Evolutionary conservation across 2,329 filamentous ascomycete genomes (phyloP).

Genomic region (Xylaria sp.): DNA sequence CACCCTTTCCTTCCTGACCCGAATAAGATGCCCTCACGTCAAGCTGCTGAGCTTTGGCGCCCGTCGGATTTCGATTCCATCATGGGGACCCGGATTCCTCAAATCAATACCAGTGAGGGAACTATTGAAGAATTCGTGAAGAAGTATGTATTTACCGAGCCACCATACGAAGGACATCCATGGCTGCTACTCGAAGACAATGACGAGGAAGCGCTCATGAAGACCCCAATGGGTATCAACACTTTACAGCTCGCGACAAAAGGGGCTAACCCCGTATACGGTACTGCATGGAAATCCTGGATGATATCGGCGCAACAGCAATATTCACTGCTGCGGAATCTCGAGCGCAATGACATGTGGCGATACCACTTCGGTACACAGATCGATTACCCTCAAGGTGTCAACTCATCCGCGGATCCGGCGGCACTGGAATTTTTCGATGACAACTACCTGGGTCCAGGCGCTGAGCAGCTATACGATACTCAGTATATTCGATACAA

Average conservation of each 20-base stretch:
- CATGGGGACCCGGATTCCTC: constrained; percentile 19
- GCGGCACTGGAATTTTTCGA: constrained; percentile 15
- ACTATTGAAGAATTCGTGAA: constrained; percentile 20
- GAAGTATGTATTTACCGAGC: constrained; percentile 28
- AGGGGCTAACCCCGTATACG: constrained; percentile 28
- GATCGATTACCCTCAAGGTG: constrained; percentile 22
- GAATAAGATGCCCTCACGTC: constrained; percentile 24
- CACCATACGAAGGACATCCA: constrained; percentile 41
- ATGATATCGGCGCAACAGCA: constrained; percentile 45
- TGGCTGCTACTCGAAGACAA: constrained; percentile 42
- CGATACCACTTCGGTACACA: constrained; percentile 44
- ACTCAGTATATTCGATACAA: constrained; percentile 47
- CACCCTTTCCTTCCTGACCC: constrained; percentile 49
- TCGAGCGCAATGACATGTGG: constrained; percentile 41
- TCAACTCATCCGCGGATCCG: constrained; percentile 15
- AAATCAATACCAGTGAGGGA: constrained; percentile 15
- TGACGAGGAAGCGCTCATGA: constrained; percentile 35
- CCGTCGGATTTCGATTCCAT: constrained; percentile 30
- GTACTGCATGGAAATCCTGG: constrained; percentile 44
- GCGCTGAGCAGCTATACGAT: constrained; percentile 38
- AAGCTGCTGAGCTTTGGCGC: constrained; percentile 35
- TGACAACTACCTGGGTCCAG: constrained; percentile 17
- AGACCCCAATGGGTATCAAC: constrained; percentile 44
- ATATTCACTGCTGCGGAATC: constrained; percentile 45
- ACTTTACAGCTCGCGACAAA: constrained; percentile 21